Evolutionary conservation across 257 asterid species (phyloP).

Genomic region (Solanum ahanhuiri): DNA sequence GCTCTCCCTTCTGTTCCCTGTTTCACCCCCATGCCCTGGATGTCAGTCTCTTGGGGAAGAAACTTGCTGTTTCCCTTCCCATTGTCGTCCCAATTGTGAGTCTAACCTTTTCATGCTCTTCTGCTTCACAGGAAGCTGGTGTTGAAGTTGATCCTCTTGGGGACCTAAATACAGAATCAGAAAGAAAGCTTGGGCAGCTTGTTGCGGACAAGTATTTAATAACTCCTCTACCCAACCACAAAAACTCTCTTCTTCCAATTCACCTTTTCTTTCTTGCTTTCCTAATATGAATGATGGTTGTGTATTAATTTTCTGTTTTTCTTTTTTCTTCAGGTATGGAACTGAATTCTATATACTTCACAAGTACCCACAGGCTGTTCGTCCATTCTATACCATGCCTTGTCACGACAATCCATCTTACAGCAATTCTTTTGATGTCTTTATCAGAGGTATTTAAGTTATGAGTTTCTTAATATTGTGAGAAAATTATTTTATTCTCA

Average conservation of each 20-base stretch:
- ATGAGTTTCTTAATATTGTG: neutral
- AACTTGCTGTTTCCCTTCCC: neutral
- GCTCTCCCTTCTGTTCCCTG: neutral
- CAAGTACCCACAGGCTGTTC: conserved; percentile 74
- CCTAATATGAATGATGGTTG: neutral
- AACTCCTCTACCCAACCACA: neutral
- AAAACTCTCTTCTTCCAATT: neutral
- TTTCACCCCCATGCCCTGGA: neutral
- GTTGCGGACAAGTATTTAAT: conserved; percentile 58
- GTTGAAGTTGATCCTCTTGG: conserved; percentile 80
- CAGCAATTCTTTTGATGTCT: conserved; percentile 89
- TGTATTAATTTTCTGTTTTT: neutral
- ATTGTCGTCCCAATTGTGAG: neutral
- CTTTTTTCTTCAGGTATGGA: conserved; percentile 36
- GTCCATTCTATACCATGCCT: conserved; percentile 95
- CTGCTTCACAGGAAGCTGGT: conserved; percentile 65
- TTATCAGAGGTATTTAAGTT: conserved; percentile 52
- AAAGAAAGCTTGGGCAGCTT: conserved; percentile 82
- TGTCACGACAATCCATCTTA: conserved; percentile 49
- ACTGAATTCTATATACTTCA: conserved; percentile 96
- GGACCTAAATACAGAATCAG: conserved; percentile 84
- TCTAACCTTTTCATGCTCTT: neutral
- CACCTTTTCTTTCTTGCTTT: neutral
- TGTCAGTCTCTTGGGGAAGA: neutral
- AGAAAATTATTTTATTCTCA: neutral